A percentile compares a stretch with the other conserved stretches of the same genome.
Evolutionary conservation across 495 filamentous ascomycete genomes (phyloP).

Genomic region (Chlorociboria aeruginascens): DNA sequence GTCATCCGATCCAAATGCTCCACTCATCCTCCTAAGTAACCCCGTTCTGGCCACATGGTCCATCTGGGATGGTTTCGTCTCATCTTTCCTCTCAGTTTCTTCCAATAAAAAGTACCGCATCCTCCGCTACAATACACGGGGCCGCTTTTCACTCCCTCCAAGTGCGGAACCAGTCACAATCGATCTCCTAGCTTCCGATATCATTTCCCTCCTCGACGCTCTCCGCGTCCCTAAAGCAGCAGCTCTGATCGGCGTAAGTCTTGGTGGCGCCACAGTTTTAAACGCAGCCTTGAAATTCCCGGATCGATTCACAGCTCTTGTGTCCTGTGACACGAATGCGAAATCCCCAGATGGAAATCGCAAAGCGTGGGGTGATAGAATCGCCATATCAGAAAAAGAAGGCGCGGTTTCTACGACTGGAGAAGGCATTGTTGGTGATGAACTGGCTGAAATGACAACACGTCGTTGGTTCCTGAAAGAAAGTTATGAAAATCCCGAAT

Average conservation of each 20-base stretch:
- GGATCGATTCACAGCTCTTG: slow-evolving; percentile 40
- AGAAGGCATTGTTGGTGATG: slow-evolving; percentile 39
- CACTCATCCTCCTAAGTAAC: slow-evolving; percentile 61
- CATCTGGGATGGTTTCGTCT: slow-evolving; percentile 69
- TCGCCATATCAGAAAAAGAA: slow-evolving; percentile 50
- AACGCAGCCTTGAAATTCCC: slow-evolving; percentile 59
- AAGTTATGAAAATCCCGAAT: slow-evolving; percentile 35
- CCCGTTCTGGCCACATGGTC: slow-evolving; percentile 57
- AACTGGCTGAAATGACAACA: slow-evolving; percentile 55
- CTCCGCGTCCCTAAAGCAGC: slow-evolving; percentile 49
- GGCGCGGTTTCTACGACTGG: slow-evolving; percentile 33
- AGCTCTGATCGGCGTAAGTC: slow-evolving; percentile 57
- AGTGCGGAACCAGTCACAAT: slow-evolving; percentile 42
- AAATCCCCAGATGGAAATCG: slow-evolving; percentile 55
- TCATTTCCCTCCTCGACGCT: slow-evolving; percentile 43
- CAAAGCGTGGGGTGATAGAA: slow-evolving; percentile 65
- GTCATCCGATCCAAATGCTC: slow-evolving; percentile 47
- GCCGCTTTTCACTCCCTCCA: slow-evolving; percentile 30
- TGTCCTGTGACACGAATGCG: slow-evolving; percentile 70
- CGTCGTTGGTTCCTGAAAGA: slow-evolving; percentile 61
- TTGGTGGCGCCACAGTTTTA: slow-evolving; percentile 66
- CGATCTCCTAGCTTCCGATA: slow-evolving; percentile 53
- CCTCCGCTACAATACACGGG: slow-evolving; percentile 59
- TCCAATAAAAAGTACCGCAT: slow-evolving; percentile 54
- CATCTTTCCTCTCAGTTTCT: slow-evolving; percentile 41